phyloP scores from a whole-genome alignment of 1,284 basidiomycete species.

The Marasmius oreades region DNA sequence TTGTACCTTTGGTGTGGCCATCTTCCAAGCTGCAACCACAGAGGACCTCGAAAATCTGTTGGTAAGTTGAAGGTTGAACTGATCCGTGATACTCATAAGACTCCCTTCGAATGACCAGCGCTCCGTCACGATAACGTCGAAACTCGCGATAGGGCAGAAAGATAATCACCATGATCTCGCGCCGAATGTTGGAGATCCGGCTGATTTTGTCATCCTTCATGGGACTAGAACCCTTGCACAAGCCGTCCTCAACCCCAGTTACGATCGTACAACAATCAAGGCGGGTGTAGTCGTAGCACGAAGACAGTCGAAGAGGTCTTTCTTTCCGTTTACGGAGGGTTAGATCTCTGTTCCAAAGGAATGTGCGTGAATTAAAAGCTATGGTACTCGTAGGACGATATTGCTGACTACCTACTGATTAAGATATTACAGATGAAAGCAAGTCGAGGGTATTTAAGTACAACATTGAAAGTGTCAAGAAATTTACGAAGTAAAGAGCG shows the following conservation, averaged over 20 bases:
- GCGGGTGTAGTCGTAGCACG: slow-evolving; percentile 31
- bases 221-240: slow-evolving; percentile 40
- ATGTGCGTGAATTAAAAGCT: too few species aligned
- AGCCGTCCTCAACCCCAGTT: slow-evolving; percentile 47
- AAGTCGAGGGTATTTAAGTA: neutral
- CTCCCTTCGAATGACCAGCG: slow-evolving; percentile 27
- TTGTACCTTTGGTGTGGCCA: slow-evolving; percentile 52
- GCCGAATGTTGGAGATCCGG: slow-evolving; percentile 37
- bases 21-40: slow-evolving; percentile 55
- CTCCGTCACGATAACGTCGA: slow-evolving; percentile 43
- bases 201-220: slow-evolving; percentile 62
- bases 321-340: too few species aligned
- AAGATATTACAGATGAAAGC: neutral
- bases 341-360: too few species aligned
- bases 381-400: too few species aligned
- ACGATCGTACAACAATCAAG: slow-evolving; percentile 38
- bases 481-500: neutral
- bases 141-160: slow-evolving; percentile 40
- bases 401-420: neutral
- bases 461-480: neutral
- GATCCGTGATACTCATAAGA: slow-evolving; percentile 10
- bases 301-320: slow-evolving; percentile 21
- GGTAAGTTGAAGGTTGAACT: slow-evolving; percentile 32
- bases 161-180: slow-evolving; percentile 27
- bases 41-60: slow-evolving; percentile 42